phyloP scores from a whole-genome alignment of 164 flowering plant species.

The Kingdonia uniflora region DNA sequence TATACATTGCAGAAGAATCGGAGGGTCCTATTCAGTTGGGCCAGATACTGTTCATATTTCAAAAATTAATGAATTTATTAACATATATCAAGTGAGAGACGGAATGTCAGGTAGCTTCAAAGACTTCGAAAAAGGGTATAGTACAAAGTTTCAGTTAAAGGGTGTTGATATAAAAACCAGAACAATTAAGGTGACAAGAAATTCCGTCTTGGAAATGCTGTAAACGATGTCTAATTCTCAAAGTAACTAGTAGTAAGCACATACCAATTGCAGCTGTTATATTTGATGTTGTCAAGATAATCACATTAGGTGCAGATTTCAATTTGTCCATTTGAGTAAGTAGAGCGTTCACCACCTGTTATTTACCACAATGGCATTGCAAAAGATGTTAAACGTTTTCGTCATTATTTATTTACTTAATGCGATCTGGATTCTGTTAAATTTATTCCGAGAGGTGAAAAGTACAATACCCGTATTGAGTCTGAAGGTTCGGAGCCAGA shows the following conservation, averaged over 20 bases:
- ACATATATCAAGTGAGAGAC: no score
- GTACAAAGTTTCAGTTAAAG: no score
- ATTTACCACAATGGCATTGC: constrained; percentile 11
- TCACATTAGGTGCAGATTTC: constrained; percentile 89
- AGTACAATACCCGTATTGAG: constrained; percentile 63
- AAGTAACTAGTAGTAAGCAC: constrained; percentile 12
- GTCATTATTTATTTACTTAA: neutral
- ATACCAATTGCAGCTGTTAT: constrained; percentile 97
- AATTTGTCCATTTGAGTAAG: constrained; percentile 93
- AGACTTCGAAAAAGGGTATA: no score
- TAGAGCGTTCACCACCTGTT: constrained; percentile 93
- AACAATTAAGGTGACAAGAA: no score
- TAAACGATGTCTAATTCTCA: neutral
- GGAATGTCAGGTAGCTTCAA: no score
- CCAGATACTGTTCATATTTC: no score
- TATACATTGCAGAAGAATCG: no score
- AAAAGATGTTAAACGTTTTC: neutral
- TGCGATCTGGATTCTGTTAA: neutral
- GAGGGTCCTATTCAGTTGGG: no score
- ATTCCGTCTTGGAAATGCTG: no score
- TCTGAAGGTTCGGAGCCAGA: constrained; percentile 99
- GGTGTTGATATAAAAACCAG: no score
- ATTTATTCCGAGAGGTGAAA: neutral
- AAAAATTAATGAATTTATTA: no score
- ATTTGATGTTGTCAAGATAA: constrained; percentile 89